Percentiles rank a stretch among this genome's conserved stretches.
phyloP scores from a whole-genome alignment of 768 basidiomycete genomes.

The Rhodotorula kratochvilovae region DNA sequence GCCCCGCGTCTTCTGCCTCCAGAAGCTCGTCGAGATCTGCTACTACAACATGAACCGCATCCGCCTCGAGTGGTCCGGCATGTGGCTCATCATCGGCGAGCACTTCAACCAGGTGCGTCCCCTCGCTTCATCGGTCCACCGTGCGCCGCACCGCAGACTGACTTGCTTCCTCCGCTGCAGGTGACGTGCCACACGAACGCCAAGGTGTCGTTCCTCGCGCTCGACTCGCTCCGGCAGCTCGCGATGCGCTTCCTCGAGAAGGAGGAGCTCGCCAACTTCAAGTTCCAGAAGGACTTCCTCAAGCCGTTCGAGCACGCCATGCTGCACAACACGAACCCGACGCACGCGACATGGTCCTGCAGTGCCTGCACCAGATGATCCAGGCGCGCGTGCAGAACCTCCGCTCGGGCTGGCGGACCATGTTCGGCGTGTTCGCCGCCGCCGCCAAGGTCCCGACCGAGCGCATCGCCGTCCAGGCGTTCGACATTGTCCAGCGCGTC shows the following conservation, averaged over 20 bases:
- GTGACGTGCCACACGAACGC: slow-evolving; percentile 98
- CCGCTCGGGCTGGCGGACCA: slow-evolving; percentile 97
- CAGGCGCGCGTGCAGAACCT: slow-evolving; percentile 90
- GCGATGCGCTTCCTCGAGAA: slow-evolving; percentile 99
- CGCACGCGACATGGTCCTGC: slow-evolving; percentile 92
- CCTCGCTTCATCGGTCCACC: neutral
- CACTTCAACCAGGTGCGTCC: slow-evolving; percentile 85
- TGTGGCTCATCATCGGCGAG: slow-evolving; percentile 96
- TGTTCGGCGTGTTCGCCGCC: slow-evolving; percentile 97
- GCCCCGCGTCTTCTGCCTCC: slow-evolving; percentile 90
- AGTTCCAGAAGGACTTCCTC: slow-evolving; percentile 98
- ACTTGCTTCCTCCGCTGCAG: slow-evolving; percentile 50
- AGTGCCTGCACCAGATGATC: slow-evolving; percentile 98
- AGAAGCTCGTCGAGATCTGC: slow-evolving; percentile 96
- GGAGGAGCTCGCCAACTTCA: slow-evolving; percentile 95
- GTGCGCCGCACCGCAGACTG: too few species aligned
- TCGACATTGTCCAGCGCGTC: slow-evolving; percentile 87
- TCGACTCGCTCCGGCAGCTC: slow-evolving; percentile 91
- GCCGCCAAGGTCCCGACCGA: slow-evolving; percentile 78
- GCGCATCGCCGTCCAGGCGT: slow-evolving; percentile 84
- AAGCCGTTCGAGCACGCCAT: slow-evolving; percentile 98
- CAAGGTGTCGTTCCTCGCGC: slow-evolving; percentile 90
- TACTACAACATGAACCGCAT: slow-evolving; percentile 99
- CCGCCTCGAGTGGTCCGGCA: slow-evolving; percentile 93
- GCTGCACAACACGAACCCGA: slow-evolving; percentile 95